Evolutionary conservation across 257 asterid genomes (phyloP), one percentile per base, ranked within the genome.

Genomic region (Anisodus tanguticus): DNA sequence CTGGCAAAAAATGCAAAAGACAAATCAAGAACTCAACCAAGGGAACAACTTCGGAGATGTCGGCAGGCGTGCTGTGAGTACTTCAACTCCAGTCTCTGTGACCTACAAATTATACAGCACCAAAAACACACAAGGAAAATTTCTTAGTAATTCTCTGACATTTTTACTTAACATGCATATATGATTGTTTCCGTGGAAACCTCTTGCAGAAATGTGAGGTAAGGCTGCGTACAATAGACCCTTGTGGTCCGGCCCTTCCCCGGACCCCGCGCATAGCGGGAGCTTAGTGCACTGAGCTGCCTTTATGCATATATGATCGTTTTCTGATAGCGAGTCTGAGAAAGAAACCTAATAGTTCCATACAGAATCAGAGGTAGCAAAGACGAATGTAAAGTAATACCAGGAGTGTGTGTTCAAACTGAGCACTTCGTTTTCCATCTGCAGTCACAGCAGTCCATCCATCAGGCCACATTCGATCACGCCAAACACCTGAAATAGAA

Each of bases 391-490:
- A 13, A 66, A 77, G 60, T 53, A 77, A 77, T 89, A 96, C 99
- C 98, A 94, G 86, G 85, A 94, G 97, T 0, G 99, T 93, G 86
- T 96, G 99, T 83, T 96, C 98, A 87, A 96, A 96, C 85, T 96
- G 99, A 62, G 98, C 98, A 86, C 98, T 96, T 87, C 98, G 91
- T 89, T 92, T 94, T 54, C 99, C 99, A 86, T 96, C 99, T 2
- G 95, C 95, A 77, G 99, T 96, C 76, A 93, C 99, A 80, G 86
- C 89, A 72, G 99, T 94, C 99, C 99, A 96, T 84, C 99, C 99
- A 92, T 96, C 98, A 53, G 99, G 97, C 99, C 99, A 96, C 95
- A 91, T 92, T 55, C 95, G 94, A 83, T 96, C 99, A 57, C 95
- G 97, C 98, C 99, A 94, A 71, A 90, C 92, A 57, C 98, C 99